phyloP scores from a whole-genome alignment of 768 basidiomycete genomes.

The Cystobasidiopsis lactophilus region DNA sequence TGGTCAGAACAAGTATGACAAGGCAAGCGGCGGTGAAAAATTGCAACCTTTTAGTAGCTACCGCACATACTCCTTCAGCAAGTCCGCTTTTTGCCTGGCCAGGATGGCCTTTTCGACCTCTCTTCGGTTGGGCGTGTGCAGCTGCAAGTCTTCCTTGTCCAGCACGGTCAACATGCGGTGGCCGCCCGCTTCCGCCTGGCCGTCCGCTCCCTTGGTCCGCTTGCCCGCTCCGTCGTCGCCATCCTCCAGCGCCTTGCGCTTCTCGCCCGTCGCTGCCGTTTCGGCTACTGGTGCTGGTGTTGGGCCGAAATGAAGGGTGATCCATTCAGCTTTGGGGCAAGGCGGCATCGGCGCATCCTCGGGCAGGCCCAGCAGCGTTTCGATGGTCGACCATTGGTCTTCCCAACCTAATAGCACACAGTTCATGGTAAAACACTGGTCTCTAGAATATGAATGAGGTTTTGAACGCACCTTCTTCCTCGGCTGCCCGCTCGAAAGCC shows the following conservation, averaged over 20 bases:
- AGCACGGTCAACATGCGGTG: slow-evolving; percentile 8
- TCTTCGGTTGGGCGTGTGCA: background rate
- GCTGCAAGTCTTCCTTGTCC: slow-evolving; percentile 2
- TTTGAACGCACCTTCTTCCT: slow-evolving; percentile 41
- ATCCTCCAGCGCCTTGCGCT: slow-evolving; percentile 1
- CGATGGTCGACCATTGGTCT: slow-evolving; percentile 17
- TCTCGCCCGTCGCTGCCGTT: background rate
- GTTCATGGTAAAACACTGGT: background rate
- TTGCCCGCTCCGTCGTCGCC: background rate
- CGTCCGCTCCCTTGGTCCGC: background rate
- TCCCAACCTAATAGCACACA: slow-evolving; percentile 13
- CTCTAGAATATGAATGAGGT: background rate
- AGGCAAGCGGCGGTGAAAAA: too few relatives aligned
- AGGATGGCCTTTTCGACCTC: slow-evolving; percentile 7
- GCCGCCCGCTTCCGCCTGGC: background rate
- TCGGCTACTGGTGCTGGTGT: background rate
- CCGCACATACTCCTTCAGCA: slow-evolving; percentile 9
- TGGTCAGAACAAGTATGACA: too few relatives aligned
- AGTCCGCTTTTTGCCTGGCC: slow-evolving; percentile 6
- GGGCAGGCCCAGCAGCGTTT: slow-evolving; percentile 2
- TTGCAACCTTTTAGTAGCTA: too few relatives aligned
- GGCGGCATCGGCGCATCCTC: background rate
- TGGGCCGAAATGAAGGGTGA: slow-evolving; percentile 1
- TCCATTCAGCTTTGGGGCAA: slow-evolving; percentile 6
- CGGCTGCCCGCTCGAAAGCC: slow-evolving; percentile 45